Evolutionary conservation across 805 yeast species (phyloP), one percentile per base, ranked within the genome.

Genomic region (Starmerella sp.): DNA sequence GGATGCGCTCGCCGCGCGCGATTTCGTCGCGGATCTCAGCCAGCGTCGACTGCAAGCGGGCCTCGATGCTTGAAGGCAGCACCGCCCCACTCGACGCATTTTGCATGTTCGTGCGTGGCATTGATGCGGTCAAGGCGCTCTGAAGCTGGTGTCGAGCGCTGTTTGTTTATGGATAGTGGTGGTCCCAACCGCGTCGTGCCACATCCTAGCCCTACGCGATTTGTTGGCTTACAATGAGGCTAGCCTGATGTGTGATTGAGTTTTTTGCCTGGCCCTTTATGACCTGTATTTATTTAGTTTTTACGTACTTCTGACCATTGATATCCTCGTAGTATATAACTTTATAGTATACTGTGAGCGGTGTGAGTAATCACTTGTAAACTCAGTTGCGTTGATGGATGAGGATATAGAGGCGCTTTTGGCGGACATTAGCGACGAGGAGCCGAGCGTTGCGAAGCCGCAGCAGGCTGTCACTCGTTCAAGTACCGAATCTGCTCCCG

Each of bases 21-120:
- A 51, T 29, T 30, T 52, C 55, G 15, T 41, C 47, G 6, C 6
- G 45, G 41, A 52, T 52, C 7, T 47, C 52, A 35, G 29, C 41
- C 3, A 41, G 41, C 10, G 41, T 9, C 14, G 46, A 29, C 5
- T 17, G 45, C 5, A 46, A 36, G 29, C 44, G 43, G 29, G 34
- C 17, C 13, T 46, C 55, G 15, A 48, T 22, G 15, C 39, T 34
- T 15, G 49, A 30, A 3, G 49, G 39, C 22, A 46, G 17, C n/a
- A 17, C 34, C 30, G 7, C 9, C 31, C 7, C 4, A 4, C 10
- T 44, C 22, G 35, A 22, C 3, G 22, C 32, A 29, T 29, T 17
- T n/a, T n/a, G 28, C 36, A 13, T 44, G 14, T 13, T 31, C 6
- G 6, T 31, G 22, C 22, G 3, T 22, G 22, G 22, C 22, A 22